Conservation (phyloP, 2,329 filamentous ascomycete species). For the Fusarium sp. region DNA sequence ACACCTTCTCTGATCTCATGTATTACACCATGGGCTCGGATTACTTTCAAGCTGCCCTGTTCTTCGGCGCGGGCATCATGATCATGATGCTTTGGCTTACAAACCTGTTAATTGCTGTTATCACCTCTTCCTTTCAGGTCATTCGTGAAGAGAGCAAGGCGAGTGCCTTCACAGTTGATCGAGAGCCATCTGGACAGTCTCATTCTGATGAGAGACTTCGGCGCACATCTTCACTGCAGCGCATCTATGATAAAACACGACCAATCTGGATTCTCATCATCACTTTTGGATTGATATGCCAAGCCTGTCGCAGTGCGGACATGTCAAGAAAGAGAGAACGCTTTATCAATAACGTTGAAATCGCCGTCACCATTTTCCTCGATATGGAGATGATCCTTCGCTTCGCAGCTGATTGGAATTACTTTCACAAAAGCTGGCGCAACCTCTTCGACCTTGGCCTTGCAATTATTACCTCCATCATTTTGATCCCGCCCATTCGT, state of each 20-base stretch:
- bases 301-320: conserved; percentile 79
- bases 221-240: conserved; percentile 68
- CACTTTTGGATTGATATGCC: conserved; percentile 80
- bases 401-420: conserved; percentile 81
- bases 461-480: conserved; percentile 84
- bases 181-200: conserved; percentile 58
- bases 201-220: conserved; percentile 53
- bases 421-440: conserved; percentile 78
- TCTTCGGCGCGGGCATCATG: conserved; percentile 79
- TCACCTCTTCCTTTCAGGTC: conserved; percentile 97
- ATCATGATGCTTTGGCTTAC: conserved; percentile 97
- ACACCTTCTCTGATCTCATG: conserved; percentile 95
- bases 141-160: conserved; percentile 96
- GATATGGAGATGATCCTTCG: conserved; percentile 86
- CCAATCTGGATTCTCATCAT: conserved; percentile 87
- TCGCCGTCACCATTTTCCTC: conserved; percentile 81
- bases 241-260: conserved; percentile 78
- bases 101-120: conserved; percentile 94
- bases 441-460: conserved; percentile 87
- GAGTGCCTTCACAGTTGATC: conserved; percentile 88
- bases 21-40: conserved; percentile 94
- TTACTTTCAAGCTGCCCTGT: conserved; percentile 87
- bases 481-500: conserved; percentile 85
- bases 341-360: conserved; percentile 80
- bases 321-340: conserved; percentile 73